Evolutionary conservation across 306 rosid species (phyloP).

Genomic region (Quercus ilex): DNA sequence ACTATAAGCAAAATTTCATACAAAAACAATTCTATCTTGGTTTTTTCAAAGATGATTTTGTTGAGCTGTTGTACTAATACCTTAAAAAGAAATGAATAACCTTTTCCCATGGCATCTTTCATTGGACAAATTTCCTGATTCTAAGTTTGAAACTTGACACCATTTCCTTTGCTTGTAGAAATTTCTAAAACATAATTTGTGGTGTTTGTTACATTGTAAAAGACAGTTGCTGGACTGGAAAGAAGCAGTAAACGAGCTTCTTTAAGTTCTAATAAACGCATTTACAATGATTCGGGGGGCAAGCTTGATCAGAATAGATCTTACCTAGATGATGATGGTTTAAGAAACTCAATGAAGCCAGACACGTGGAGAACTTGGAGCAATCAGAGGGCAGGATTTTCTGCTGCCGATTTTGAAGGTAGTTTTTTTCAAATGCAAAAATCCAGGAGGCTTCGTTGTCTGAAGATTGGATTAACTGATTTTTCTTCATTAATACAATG

Average conservation of each 20-base stretch:
- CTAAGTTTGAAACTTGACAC: constrained; percentile 12
- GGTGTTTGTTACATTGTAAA: constrained; percentile 46
- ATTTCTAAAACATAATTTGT: constrained; percentile 38
- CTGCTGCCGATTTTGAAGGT: constrained; percentile 62
- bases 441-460: constrained; percentile 3
- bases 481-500: constrained; percentile 18
- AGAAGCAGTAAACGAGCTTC: constrained; percentile 41
- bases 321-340: constrained; percentile 31
- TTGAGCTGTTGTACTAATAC: background rate
- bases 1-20: constrained; percentile 4
- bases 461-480: constrained; percentile 18
- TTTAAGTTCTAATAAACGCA: constrained; percentile 24
- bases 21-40: background rate
- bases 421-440: constrained; percentile 4
- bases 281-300: constrained; percentile 26
- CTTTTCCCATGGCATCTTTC: background rate
- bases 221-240: constrained; percentile 47
- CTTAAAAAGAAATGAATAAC: constrained; percentile 14
- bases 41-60: background rate
- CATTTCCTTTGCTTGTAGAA: constrained; percentile 18
- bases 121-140: background rate
- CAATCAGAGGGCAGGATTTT: constrained; percentile 51
- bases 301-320: constrained; percentile 32
- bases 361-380: constrained; percentile 74
- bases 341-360: constrained; percentile 32